These are phyloP conservation scores for Schrenkiella parvula DNA, from an alignment of 345 rosid genomes.

Conservation along the genomic window DNA sequence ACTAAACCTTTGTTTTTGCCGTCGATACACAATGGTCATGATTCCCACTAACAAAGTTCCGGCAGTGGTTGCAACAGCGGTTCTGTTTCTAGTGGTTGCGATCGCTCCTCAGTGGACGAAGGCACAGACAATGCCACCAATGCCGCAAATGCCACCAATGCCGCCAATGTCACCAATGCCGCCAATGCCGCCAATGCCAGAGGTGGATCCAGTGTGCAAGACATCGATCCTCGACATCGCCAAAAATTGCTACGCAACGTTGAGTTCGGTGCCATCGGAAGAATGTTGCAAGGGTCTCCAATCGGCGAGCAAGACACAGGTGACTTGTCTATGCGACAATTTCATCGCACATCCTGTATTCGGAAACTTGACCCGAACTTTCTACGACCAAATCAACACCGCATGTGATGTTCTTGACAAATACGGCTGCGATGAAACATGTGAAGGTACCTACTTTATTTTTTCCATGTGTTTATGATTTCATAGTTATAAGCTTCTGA, in stretches of 20 bases:
- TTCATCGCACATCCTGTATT: background rate
- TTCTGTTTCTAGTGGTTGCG: slow-evolving; percentile 15
- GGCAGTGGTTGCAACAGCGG: background rate
- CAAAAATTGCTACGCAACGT: background rate
- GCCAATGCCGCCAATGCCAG: slow-evolving; percentile 6
- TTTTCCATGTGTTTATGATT: background rate
- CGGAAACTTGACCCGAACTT: too few relatives aligned
- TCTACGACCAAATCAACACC: too few relatives aligned
- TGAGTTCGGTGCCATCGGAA: background rate
- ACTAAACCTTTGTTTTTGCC: background rate
- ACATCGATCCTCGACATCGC: background rate
- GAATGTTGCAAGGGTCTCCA: slow-evolving; percentile 19
- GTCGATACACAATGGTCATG: background rate
- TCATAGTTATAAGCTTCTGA: background rate
- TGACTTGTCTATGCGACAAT: slow-evolving; percentile 24
- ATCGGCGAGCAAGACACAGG: background rate
- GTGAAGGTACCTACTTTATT: background rate
- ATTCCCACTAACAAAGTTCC: slow-evolving; percentile 6
- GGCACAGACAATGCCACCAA: slow-evolving; percentile 7
- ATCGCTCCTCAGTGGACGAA: background rate
- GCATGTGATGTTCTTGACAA: too few relatives aligned
- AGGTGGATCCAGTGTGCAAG: background rate
- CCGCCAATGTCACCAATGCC: slow-evolving; percentile 8
- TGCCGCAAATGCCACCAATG: slow-evolving; percentile 18
- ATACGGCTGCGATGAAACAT: too few relatives aligned